These are phyloP conservation scores for Neurospora sp. DNA, from an alignment of 495 filamentous ascomycete species.

Conservation along the genomic window DNA sequence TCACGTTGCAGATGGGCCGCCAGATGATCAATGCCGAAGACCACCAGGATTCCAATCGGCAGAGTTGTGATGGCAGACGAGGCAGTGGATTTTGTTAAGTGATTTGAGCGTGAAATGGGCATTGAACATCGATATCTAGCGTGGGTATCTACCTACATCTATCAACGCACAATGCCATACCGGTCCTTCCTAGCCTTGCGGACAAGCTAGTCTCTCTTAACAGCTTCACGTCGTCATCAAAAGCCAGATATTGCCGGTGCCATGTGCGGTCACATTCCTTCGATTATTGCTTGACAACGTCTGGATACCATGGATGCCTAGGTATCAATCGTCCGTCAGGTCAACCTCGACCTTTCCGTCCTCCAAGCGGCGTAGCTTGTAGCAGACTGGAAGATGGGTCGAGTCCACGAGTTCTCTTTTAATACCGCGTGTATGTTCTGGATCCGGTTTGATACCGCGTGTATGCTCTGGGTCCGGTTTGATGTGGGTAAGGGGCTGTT, in stretches of 20 bases:
- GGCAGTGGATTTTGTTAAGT: neutral
- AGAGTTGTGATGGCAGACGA: neutral
- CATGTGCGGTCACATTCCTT: neutral
- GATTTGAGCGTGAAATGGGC: neutral
- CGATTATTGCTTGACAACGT: neutral
- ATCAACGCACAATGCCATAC: neutral
- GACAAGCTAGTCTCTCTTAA: neutral
- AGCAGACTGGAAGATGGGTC: neutral
- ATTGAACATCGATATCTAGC: neutral
- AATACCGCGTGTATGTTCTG: neutral
- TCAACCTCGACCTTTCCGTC: neutral
- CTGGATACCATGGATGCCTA: neutral
- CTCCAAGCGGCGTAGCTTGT: neutral
- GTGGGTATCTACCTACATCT: neutral
- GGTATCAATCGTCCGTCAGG: constrained; percentile 2
- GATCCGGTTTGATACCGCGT: neutral
- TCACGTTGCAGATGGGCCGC: neutral
- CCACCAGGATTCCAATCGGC: neutral
- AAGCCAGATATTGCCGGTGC: neutral
- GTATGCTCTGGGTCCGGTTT: neutral
- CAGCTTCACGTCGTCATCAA: neutral
- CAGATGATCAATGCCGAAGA: neutral
- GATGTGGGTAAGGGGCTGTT: neutral
- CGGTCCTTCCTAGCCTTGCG: neutral
- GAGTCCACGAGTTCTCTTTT: neutral